Conservation (phyloP, 2,329 filamentous ascomycete species). For the Cordyceps cicadae region DNA sequence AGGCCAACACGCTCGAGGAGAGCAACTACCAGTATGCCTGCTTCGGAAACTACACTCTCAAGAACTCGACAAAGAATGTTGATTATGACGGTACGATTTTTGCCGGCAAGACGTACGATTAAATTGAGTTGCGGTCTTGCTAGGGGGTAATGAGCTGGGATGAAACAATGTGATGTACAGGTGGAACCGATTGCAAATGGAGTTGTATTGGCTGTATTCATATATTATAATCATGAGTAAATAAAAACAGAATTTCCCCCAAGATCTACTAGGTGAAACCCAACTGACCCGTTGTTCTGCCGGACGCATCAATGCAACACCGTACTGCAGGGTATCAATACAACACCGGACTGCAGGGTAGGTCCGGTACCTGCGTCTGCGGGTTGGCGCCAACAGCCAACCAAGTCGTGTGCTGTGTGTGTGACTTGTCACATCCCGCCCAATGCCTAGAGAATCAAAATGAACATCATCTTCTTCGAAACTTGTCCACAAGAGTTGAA, state of each 20-base stretch:
- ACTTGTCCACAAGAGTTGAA: too few species aligned
- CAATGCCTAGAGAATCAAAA: neutral
- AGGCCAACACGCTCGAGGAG: constrained; percentile 28
- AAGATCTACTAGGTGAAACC: too few species aligned
- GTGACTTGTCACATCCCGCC: neutral
- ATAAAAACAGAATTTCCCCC: too few species aligned
- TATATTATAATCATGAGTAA: too few species aligned
- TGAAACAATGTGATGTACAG: too few species aligned
- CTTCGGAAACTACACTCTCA: constrained; percentile 38
- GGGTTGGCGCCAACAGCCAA: neutral
- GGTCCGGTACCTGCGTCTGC: neutral
- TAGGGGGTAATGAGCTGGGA: too few species aligned
- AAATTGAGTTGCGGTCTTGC: neutral
- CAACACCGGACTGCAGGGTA: neutral
- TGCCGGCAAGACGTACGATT: constrained; percentile 10
- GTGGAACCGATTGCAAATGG: too few species aligned
- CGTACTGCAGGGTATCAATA: neutral
- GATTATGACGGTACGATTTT: constrained; percentile 36
- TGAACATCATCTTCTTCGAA: too few species aligned
- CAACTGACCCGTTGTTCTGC: neutral
- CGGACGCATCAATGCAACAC: too few species aligned
- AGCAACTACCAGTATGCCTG: constrained; percentile 40
- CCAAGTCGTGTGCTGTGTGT: too few species aligned
- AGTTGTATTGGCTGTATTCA: too few species aligned
- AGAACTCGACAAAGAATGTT: constrained; percentile 26